Conservation (phyloP, 2,329 filamentous ascomycete species). For the Colletotrichum incanum region DNA sequence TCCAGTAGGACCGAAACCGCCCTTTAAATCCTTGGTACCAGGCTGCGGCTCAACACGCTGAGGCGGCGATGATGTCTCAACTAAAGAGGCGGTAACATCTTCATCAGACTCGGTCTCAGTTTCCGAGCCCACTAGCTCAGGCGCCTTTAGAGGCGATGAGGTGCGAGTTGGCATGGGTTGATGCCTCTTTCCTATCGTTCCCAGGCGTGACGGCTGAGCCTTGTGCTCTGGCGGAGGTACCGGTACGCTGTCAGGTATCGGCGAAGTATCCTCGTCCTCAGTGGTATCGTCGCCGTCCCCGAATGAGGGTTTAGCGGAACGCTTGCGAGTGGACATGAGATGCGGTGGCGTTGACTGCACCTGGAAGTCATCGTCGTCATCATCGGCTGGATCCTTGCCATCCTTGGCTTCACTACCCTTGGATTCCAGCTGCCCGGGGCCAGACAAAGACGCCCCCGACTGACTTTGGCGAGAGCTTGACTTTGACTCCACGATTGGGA, state of each 20-base stretch:
- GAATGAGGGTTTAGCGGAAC: slow-evolving; percentile 34
- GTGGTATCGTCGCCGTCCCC: slow-evolving; percentile 51
- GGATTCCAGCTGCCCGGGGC: slow-evolving; percentile 40
- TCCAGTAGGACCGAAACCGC: slow-evolving; percentile 5
- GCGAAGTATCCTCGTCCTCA: slow-evolving; percentile 51
- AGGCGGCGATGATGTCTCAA: slow-evolving; percentile 14
- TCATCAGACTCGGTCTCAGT: slow-evolving; percentile 63
- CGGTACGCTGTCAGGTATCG: slow-evolving; percentile 44
- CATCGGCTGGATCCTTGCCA: slow-evolving; percentile 44
- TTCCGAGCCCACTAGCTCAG: slow-evolving; percentile 52
- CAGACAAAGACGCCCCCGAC: slow-evolving; percentile 35
- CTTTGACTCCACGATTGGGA: slow-evolving; percentile 33
- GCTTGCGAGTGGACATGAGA: slow-evolving; percentile 50
- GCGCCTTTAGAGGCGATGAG: slow-evolving; percentile 44
- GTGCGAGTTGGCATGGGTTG: slow-evolving; percentile 47
- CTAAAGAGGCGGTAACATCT: slow-evolving; percentile 40
- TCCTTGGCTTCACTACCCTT: neutral
- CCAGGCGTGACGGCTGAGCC: slow-evolving; percentile 50
- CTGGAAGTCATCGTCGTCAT: slow-evolving; percentile 67
- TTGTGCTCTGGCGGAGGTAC: slow-evolving; percentile 43
- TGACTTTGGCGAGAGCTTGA: slow-evolving; percentile 8
- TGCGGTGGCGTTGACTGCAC: slow-evolving; percentile 64
- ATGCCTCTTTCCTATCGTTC: slow-evolving; percentile 55
- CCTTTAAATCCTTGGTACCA: neutral
- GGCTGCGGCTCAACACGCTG: neutral